These are phyloP conservation scores for Allium sativum DNA, from an alignment of 106 monocot species.

Conservation along the genomic window DNA sequence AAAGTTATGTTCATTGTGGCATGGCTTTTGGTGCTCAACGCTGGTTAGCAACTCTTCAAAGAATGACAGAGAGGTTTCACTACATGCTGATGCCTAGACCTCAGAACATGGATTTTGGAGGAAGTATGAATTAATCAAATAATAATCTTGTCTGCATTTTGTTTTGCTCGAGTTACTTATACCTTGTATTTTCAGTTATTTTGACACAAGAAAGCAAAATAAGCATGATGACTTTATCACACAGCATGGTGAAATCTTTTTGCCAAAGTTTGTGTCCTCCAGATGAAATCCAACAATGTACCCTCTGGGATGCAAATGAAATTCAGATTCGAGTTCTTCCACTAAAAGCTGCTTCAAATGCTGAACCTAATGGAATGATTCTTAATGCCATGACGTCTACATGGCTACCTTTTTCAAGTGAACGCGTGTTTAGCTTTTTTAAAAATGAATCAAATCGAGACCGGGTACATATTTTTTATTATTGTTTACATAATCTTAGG, in stretches of 20 bases:
- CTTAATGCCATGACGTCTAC: slow-evolving; percentile 76
- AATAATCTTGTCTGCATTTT: neutral
- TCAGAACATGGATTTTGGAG: slow-evolving; percentile 12
- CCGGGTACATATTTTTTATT: slow-evolving; percentile 22
- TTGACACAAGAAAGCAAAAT: slow-evolving; percentile 35
- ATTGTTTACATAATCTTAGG: neutral
- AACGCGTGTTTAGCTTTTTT: slow-evolving; percentile 51
- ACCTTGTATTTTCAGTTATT: slow-evolving; percentile 10
- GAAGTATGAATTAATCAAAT: slow-evolving; percentile 2
- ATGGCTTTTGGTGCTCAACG: slow-evolving; percentile 46
- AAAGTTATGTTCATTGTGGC: slow-evolving; percentile 41
- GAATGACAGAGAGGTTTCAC: slow-evolving; percentile 42
- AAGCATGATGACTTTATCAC: slow-evolving; percentile 67
- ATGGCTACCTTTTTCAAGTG: slow-evolving; percentile 55
- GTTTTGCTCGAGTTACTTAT: no score
- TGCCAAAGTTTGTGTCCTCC: slow-evolving; percentile 39
- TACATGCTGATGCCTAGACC: slow-evolving; percentile 19
- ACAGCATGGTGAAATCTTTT: slow-evolving; percentile 65
- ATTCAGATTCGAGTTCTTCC: slow-evolving; percentile 40
- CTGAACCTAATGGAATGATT: slow-evolving; percentile 48
- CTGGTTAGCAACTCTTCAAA: slow-evolving; percentile 9
- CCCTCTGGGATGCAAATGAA: slow-evolving; percentile 33
- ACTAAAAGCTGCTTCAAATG: slow-evolving; percentile 25
- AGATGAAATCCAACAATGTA: slow-evolving; percentile 27
- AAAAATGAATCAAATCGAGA: slow-evolving; percentile 29